Base-by-base conservation (phyloP, 768 basidiomycete species). In the Kwoniella botswanensis region DNA sequence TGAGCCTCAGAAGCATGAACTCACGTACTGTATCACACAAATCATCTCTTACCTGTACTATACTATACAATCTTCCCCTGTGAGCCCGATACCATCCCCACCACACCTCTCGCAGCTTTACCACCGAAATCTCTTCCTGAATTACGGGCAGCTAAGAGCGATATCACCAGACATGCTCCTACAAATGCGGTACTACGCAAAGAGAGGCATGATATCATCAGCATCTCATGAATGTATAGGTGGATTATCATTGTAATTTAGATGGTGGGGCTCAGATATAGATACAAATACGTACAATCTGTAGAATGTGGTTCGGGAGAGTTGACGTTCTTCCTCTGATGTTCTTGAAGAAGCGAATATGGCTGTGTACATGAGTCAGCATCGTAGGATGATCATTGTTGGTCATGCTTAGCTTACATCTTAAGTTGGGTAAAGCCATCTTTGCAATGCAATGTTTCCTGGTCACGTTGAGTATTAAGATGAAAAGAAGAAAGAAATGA, bases 261-360 rank as follows among this genome's bases (percentile, higher is more conserved):
- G 6, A 5, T 35, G 35, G 7, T 35, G 35, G 29, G 35, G 35
- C 35, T 35, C 35, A 9, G 35, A 35, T 35, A 35, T 6, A 35
- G 35, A 35, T 35, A 35, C 35, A 35, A 15, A 50, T n/a, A 76
- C 79, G 54, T n/a, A 82, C 82, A 83, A 83, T 69, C 79, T 81
- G 72, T 83, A 83, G 62, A 83, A 83, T 3, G 82, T 83, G 15
- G 73, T 68, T n/a, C 82, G 63, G 24, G 82, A 83, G 13, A 83
- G 67, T 59, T 83, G 81, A 11, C 76, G 53, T 58, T 83, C 82
- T 63, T 83, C 82, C 43, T 82, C 82, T n/a, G 82, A 81, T 6
- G 82, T 83, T 24, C 82, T 72, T 7, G 82, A 81, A 1, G 81
- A 82, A 13, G 82, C 82, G 68, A 83, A 83, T 67, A 83, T 83